Base-by-base conservation (phyloP, 225 moss, liverwort and hornwort species). In the Climacium dendroides region DNA sequence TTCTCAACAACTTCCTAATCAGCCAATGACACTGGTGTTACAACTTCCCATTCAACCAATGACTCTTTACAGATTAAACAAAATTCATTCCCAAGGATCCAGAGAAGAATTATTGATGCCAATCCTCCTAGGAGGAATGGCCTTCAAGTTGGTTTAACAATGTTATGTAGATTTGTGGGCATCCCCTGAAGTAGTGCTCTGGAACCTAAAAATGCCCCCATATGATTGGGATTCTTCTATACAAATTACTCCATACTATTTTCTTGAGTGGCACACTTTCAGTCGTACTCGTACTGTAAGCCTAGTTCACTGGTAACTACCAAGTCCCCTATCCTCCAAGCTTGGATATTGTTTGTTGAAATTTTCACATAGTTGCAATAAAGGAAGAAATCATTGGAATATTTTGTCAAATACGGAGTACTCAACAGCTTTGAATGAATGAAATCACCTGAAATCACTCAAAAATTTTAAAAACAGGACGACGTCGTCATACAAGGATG, bases 21-120 rank as follows among this genome's bases (percentile, higher is more conserved):
- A 72, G 1, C 1, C 16, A 15, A 16, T 15, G 5, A 43, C 1
- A 71, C 2, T 43, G 16, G 0, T 0, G 4, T 17, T 45, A 3
- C 5, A 72, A 45, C 17, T 72, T 45, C 4, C 72, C 29, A 29
- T 10, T 10, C 45, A 45, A 29, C 29, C 43, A 43, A 43, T 43
- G 71, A 9, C 9, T 43, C 0, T 71, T 2, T 26, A 9, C 1
- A 71, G 0, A 24, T 5, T 41, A 13, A 23, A 70, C 3, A 12
- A 41, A 26, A 15, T 41, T 9, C 26, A 41, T 4, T 15, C 15
- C 5, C 2, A 8, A 0, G 1, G 16, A 69, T 32, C 6, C 5
- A 28, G 4, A 6, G 5, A 72, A 5, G 43, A 1, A 28, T 72
- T 28, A 16, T 48, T 48, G 48, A 48, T 45, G 5, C 16, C 9